A percentile compares a stretch with the other conserved stretches of the same genome.
phyloP scores from a whole-genome alignment of 495 filamentous ascomycete species.

The Penicillium samsonianum region DNA sequence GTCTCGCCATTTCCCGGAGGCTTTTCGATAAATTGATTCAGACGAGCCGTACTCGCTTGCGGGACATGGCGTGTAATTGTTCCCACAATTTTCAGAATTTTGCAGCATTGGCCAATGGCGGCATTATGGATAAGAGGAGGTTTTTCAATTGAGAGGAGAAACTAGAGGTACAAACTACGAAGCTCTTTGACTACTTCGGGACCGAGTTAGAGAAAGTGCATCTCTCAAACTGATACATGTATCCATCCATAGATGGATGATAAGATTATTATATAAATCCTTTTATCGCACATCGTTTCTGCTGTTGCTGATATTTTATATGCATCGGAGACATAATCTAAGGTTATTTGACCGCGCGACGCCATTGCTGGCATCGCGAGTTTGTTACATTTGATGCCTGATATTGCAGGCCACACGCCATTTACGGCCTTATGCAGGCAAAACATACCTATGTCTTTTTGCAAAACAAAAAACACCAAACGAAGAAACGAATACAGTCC shows the following conservation, averaged over 20 bases:
- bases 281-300: no score
- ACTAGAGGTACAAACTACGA: neutral
- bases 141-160: no score
- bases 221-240: no score
- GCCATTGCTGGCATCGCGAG: neutral
- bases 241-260: neutral
- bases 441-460: neutral
- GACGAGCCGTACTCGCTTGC: no score
- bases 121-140: no score
- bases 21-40: no score
- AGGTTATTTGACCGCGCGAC: neutral
- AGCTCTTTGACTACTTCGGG: neutral
- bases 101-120: no score
- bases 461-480: conserved; percentile 1
- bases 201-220: neutral
- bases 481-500: neutral
- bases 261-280: no score
- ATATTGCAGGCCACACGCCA: conserved; percentile 8
- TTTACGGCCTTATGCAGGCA: conserved; percentile 4
- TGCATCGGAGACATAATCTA: neutral
- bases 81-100: no score
- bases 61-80: no score
- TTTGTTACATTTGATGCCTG: neutral
- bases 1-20: no score
- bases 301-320: no score